Evolutionary conservation across 139 green algal species (phyloP).

Genomic region (Chlorella sp.): DNA sequence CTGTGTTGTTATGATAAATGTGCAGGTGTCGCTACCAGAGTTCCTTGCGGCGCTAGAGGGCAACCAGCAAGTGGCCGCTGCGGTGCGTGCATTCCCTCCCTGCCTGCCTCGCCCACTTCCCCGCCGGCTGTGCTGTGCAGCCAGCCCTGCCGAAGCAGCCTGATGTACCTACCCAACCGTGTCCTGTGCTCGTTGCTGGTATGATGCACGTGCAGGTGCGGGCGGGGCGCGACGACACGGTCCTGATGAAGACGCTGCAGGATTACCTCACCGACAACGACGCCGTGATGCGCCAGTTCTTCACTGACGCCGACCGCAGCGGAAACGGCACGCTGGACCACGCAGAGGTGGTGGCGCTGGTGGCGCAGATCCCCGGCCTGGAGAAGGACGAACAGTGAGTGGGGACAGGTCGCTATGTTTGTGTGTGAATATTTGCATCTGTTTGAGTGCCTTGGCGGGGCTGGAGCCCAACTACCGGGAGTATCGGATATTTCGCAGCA

Average conservation of each 20-base stretch:
- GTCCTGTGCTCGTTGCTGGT: too few species aligned
- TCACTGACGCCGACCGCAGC: not conserved
- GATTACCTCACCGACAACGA: constrained; percentile 6
- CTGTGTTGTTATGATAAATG: too few species aligned
- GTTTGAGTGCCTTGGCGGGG: too few species aligned
- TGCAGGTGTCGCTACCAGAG: not conserved
- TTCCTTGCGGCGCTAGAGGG: not conserved
- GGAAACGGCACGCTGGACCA: constrained; percentile 1
- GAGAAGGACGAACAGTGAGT: not conserved
- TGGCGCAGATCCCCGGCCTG: constrained; percentile 3
- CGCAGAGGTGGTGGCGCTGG: not conserved
- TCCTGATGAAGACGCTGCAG: not conserved
- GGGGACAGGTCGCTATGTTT: too few species aligned
- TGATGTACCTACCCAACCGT: too few species aligned
- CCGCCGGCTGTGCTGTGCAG: not conserved
- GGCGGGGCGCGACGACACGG: not conserved
- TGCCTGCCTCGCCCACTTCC: not conserved
- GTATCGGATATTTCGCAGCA: too few species aligned
- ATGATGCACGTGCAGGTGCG: not conserved
- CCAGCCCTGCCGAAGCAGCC: not conserved
- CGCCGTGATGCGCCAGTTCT: not conserved
- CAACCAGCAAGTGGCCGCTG: not conserved
- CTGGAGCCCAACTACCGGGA: too few species aligned
- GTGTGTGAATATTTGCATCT: too few species aligned
- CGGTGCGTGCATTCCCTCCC: constrained; percentile 1